Percentiles rank a stretch among this genome's conserved stretches.
phyloP scores from a whole-genome alignment of 2,329 filamentous ascomycete genomes.

The Westerdykella ornata region DNA sequence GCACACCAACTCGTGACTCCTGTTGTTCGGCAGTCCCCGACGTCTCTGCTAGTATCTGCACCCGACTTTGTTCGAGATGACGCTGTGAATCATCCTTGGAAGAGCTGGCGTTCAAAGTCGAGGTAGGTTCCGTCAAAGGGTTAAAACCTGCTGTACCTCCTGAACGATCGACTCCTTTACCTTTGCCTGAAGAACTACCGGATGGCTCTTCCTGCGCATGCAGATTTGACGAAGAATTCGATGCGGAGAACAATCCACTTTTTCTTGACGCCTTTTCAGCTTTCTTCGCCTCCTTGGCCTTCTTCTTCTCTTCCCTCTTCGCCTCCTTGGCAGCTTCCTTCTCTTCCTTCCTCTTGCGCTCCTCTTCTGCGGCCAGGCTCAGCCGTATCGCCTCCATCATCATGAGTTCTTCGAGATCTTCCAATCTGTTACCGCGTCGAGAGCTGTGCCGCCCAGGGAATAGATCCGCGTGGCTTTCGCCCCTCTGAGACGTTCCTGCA shows the following conservation, averaged over 20 bases:
- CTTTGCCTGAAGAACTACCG: constrained; percentile 37
- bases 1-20: constrained; percentile 60
- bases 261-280: constrained; percentile 62
- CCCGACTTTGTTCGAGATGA: constrained; percentile 43
- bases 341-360: constrained; percentile 77
- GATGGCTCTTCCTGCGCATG: constrained; percentile 36
- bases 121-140: constrained; percentile 39
- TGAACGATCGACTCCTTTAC: constrained; percentile 43
- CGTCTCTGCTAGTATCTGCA: constrained; percentile 35
- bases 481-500: constrained; percentile 23
- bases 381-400: constrained; percentile 92
- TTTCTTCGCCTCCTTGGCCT: constrained; percentile 59
- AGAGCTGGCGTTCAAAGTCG: constrained; percentile 34
- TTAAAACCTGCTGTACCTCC: constrained; percentile 36
- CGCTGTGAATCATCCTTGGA: constrained; percentile 38
- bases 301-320: constrained; percentile 78
- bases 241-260: constrained; percentile 49
- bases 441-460: constrained; percentile 44
- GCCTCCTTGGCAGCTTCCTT: constrained; percentile 75
- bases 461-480: constrained; percentile 33
- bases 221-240: constrained; percentile 49
- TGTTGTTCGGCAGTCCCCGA: constrained; percentile 28
- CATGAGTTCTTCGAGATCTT: constrained; percentile 96
- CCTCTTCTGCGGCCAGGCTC: constrained; percentile 87
- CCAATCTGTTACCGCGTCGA: constrained; percentile 57